Base-by-base conservation (phyloP, 177 flowering plant genomes). In the Vitis hybrid region DNA sequence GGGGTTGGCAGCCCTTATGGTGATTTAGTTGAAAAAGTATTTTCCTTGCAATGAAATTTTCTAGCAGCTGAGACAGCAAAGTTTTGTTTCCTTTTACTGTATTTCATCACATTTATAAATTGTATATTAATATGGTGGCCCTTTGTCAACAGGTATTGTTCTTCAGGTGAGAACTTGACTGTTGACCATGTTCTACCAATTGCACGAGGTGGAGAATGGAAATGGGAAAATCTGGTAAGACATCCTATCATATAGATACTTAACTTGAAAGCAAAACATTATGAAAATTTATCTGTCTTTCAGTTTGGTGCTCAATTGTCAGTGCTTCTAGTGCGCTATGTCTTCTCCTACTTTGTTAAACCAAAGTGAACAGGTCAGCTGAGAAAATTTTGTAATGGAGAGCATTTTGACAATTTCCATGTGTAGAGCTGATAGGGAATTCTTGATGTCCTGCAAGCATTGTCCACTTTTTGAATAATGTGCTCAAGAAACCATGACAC, bases 221-320 rank as follows among this genome's bases (percentile, higher is more conserved):
- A 72, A 68, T 95, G 98, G 98, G 96, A 93, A 74, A 95, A 95
- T 83, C 84, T 95, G 89, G 99, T 93, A 80, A 77, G 82, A 61
- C 10, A 49, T 29, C 10, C 12, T 50, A 10, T 50, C 58, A 2
- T 33, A 26, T 49, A 7, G 33, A 50, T 51, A 26, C 22, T 3
- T n/a, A 10, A 51, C 18, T 21, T 5, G 0, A 7, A 19, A 39
- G 45, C 45, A 39, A 39, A 4, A 39, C 45, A 39, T 39, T 39
- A 7, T 4, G 45, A 39, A 7, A 39, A 39, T 39, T 39, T 39
- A 39, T 6, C 45, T 7, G 2, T 39, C 45, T 15, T 57, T 57
- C 12, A 57, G 1, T 18, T 10, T 18, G 60, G 12, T 18, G 31
- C 60, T 18, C 11, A 7, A 18, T 57, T 57, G 13, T 57, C n/a